Evolutionary conservation across 768 basidiomycete genomes (phyloP).

Genomic region (Collybia sp.): DNA sequence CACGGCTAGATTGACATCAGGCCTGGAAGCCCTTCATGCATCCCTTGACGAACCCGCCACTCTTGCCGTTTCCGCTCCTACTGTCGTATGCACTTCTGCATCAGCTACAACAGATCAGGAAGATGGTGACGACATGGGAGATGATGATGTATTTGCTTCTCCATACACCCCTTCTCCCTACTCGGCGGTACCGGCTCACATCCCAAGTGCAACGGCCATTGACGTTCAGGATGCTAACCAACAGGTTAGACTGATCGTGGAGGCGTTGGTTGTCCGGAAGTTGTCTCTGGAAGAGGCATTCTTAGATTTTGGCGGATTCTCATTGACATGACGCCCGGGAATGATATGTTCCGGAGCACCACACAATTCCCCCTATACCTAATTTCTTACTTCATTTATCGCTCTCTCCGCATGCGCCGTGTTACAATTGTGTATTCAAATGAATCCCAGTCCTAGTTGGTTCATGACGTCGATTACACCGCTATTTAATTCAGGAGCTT

Average conservation of each 20-base stretch:
- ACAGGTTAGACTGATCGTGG: constrained; percentile 67
- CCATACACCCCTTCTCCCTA: constrained; percentile 19
- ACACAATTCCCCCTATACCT: too few species aligned
- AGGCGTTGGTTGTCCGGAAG: constrained; percentile 76
- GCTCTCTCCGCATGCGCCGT: too few species aligned
- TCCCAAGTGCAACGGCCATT: constrained; percentile 5
- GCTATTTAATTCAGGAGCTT: too few species aligned
- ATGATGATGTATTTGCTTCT: constrained; percentile 34
- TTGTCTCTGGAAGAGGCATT: constrained; percentile 73
- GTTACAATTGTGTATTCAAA: too few species aligned
- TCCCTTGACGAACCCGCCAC: constrained; percentile 11
- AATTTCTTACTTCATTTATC: too few species aligned
- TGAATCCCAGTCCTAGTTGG: too few species aligned
- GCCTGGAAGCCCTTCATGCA: constrained; percentile 29
- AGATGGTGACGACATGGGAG: constrained; percentile 18
- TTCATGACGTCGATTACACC: too few species aligned
- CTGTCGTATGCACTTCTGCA: not conserved
- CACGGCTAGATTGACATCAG: constrained; percentile 21
- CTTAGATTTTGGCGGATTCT: constrained; percentile 69
- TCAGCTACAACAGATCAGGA: not conserved
- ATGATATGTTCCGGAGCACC: not conserved
- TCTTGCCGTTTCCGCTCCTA: not conserved
- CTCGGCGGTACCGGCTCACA: constrained; percentile 9
- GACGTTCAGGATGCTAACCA: constrained; percentile 5
- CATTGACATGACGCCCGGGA: constrained; percentile 21